Conservation (phyloP, 805 yeast genomes). For the Metschnikowia continentalis region DNA sequence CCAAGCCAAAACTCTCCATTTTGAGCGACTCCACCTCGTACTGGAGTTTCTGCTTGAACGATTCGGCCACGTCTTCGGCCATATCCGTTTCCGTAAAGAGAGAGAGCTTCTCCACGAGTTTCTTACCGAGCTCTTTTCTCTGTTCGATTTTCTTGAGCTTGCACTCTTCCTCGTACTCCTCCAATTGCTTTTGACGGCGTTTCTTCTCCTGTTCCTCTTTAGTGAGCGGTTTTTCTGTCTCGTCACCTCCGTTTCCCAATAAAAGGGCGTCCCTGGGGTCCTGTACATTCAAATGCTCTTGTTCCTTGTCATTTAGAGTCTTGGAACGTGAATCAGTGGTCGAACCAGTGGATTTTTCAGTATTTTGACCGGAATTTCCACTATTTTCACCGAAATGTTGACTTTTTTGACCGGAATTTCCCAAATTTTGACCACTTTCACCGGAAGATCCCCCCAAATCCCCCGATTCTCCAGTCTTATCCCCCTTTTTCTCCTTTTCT, state of each 20-base stretch:
- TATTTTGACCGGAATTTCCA: too few relatives aligned
- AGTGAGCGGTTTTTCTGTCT: slow-evolving; percentile 14
- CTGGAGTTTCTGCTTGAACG: slow-evolving; percentile 59
- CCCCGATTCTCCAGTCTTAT: too few relatives aligned
- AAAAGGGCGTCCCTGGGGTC: slow-evolving; percentile 8
- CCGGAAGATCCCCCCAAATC: too few relatives aligned
- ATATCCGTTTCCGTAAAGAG: slow-evolving; percentile 42
- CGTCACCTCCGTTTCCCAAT: slow-evolving; percentile 14
- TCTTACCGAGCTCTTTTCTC: slow-evolving; percentile 56
- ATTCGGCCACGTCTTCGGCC: slow-evolving; percentile 39
- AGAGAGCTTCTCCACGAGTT: slow-evolving; percentile 46
- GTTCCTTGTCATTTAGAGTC: neutral
- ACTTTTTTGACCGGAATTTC: too few relatives aligned
- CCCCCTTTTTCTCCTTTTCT: neutral
- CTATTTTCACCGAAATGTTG: too few relatives aligned
- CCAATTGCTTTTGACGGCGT: slow-evolving; percentile 48
- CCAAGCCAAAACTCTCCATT: slow-evolving; percentile 82
- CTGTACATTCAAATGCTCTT: too few relatives aligned
- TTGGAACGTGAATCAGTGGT: neutral
- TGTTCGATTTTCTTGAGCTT: slow-evolving; percentile 60
- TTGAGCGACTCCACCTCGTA: slow-evolving; percentile 82
- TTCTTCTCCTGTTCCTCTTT: slow-evolving; percentile 42
- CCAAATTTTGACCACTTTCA: too few relatives aligned
- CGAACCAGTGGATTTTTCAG: too few relatives aligned
- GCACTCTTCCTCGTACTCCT: slow-evolving; percentile 75